Base-by-base conservation (phyloP, 164 flowering plant species). In the Umbellularia californica region DNA sequence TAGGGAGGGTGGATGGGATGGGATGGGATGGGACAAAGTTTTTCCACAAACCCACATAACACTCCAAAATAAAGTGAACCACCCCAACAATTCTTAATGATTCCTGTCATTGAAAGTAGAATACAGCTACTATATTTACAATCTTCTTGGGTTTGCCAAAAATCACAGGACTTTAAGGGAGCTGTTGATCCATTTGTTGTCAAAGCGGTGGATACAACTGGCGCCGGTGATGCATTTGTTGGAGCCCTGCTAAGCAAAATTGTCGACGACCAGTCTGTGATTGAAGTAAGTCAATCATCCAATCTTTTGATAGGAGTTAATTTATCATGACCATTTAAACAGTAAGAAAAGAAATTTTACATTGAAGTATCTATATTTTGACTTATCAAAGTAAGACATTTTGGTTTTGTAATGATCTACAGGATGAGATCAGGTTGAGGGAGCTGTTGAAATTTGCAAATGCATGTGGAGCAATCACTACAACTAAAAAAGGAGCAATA, bases 211-310 rank as follows among this genome's bases (percentile, higher is more conserved):
- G 99, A 95, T 77, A 95, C 98, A 58, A 95, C 99, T 13, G 98
- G 99, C 0, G 99, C 99, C 0, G 99, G 99, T 17, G 99, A 95
- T 71, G 83, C 99, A 2, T 95, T 91, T 68, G 85, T 95, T 3
- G 99, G 98, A 12, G 87, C 99, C 13, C 76, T 95, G 1, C 83
- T 95, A 4, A 30, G 78, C 83, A 91, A 85, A 81, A 72, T 95
- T 50, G 97, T 92, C 17, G 82, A 88, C 17, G 90, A 94, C 66
- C 88, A 70, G 13, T 81, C 91, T 22, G 70, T 92, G 2, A 81
- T 95, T 22, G 87, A 92, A 78, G 99, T 90, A 81, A 84, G 60
- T 55, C 5, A 17, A 15, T 20, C 80, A 68, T 6, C 19, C 65
- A 58, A 9, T 20, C n/a, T 41, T 22, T 41, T 22, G 24, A 12